These are phyloP conservation scores for Telopea speciosissima DNA, from an alignment of 177 flowering plant species.

Conservation along the genomic window DNA sequence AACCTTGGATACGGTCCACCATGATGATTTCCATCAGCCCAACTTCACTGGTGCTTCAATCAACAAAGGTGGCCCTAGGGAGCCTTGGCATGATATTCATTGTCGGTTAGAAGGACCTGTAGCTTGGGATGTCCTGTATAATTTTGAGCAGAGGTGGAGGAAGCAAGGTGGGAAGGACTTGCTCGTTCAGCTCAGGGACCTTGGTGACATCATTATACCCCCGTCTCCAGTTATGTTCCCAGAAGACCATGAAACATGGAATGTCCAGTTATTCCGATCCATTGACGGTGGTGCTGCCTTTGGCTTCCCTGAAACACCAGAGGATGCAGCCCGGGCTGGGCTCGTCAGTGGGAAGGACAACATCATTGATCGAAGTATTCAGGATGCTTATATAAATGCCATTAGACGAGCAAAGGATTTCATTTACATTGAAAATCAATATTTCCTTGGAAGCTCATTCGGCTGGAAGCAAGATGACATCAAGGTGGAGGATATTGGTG, in stretches of 20 bases:
- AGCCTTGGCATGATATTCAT: slow-evolving; percentile 80
- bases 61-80: slow-evolving; percentile 58
- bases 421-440: slow-evolving; percentile 71
- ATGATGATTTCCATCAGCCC: slow-evolving; percentile 62
- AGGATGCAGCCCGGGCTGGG: slow-evolving; percentile 45
- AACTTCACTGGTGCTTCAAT: slow-evolving; percentile 41
- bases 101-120: slow-evolving; percentile 52
- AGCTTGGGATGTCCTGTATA: slow-evolving; percentile 70
- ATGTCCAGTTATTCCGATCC: slow-evolving; percentile 62
- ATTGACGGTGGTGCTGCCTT: slow-evolving; percentile 66
- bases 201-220: slow-evolving; percentile 34
- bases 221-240: slow-evolving; percentile 38
- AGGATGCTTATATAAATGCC: slow-evolving; percentile 66
- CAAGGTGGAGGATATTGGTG: slow-evolving; percentile 43
- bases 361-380: slow-evolving; percentile 63
- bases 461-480: slow-evolving; percentile 42
- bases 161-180: slow-evolving; percentile 45
- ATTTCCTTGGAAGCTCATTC: slow-evolving; percentile 64
- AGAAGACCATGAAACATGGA: slow-evolving; percentile 57
- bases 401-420: slow-evolving; percentile 64
- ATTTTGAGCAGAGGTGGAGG: slow-evolving; percentile 68
- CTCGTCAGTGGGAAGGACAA: slow-evolving; percentile 57
- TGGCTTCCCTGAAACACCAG: slow-evolving; percentile 54
- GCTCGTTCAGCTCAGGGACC: slow-evolving; percentile 30
- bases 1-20: slow-evolving; percentile 46